Percentiles rank a stretch among this genome's conserved stretches.
Evolutionary conservation across 2,329 filamentous ascomycete genomes (phyloP).

Genomic region (Helotiales sp.): DNA sequence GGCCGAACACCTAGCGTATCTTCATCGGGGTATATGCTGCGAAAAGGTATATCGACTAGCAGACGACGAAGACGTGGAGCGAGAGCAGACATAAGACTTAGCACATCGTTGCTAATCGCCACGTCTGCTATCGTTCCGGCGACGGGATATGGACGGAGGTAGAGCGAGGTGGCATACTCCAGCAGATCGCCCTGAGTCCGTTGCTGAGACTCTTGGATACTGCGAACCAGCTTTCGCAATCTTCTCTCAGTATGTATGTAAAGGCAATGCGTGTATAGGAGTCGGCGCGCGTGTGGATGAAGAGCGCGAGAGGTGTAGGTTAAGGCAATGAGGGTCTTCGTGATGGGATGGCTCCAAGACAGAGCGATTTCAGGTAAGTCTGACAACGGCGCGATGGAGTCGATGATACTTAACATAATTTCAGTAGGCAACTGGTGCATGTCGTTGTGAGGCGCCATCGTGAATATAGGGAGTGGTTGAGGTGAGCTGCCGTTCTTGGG

Average conservation of each 20-base stretch:
- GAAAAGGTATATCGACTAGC: constrained; percentile 55
- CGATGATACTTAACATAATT: constrained; percentile 24
- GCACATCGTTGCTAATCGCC: constrained; percentile 47
- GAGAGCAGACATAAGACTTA: constrained; percentile 50
- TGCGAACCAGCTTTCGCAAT: constrained; percentile 40
- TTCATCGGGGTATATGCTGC: constrained; percentile 49
- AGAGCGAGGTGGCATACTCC: constrained; percentile 8
- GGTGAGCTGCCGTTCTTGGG: neutral
- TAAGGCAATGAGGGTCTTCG: constrained; percentile 52
- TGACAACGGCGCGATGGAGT: constrained; percentile 13
- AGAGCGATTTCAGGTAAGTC: constrained; percentile 35
- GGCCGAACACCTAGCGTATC: constrained; percentile 47
- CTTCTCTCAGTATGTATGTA: constrained; percentile 52
- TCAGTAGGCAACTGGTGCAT: constrained; percentile 14
- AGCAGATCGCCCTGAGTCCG: neutral
- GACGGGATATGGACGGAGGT: constrained; percentile 4
- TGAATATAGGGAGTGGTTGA: neutral
- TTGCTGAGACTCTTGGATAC: neutral
- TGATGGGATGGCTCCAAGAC: constrained; percentile 47
- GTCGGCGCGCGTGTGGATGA: constrained; percentile 47
- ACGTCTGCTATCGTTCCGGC: neutral
- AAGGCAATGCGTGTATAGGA: constrained; percentile 53
- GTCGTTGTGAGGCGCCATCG: neutral
- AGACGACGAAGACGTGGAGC: constrained; percentile 50
- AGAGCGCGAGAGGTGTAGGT: constrained; percentile 51